Conservation (phyloP, 2,329 filamentous ascomycete species). For the Epichloe gansuensis region DNA sequence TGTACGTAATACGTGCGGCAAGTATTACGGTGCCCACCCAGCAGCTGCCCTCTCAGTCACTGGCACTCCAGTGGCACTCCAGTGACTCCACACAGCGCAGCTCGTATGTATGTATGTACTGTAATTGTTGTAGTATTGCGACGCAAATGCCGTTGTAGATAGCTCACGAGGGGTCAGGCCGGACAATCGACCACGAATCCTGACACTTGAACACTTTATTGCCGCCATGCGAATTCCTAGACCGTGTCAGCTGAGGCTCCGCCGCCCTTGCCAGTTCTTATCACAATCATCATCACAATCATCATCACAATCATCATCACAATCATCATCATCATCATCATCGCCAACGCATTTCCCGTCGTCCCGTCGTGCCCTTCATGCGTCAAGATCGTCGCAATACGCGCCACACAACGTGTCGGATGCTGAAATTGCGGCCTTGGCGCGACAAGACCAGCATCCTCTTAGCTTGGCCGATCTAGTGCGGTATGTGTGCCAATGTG, state of each 20-base stretch:
- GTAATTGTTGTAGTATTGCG: no score
- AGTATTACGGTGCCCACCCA: no score
- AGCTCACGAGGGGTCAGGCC: no score
- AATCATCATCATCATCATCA: neutral
- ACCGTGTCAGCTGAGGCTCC: neutral
- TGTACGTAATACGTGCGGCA: no score
- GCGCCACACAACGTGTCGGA: constrained; percentile 38
- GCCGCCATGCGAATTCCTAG: constrained; percentile 5
- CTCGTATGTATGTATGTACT: no score
- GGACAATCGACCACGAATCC: neutral
- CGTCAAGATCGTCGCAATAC: neutral
- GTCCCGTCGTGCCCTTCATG: neutral
- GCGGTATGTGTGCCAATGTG: constrained; percentile 43
- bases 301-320: neutral
- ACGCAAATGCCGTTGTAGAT: no score
- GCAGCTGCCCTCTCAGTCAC: no score
- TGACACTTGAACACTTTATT: neutral
- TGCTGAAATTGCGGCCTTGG: constrained; percentile 67
- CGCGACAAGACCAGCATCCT: constrained; percentile 64
- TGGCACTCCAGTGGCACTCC: no score
- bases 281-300: neutral
- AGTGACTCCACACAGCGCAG: no score
- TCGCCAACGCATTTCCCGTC: neutral
- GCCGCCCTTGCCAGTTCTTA: neutral
- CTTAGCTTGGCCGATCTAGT: constrained; percentile 82